These are phyloP conservation scores for Gremmenia infestans DNA, from an alignment of 2,329 filamentous ascomycete species.

Conservation along the genomic window DNA sequence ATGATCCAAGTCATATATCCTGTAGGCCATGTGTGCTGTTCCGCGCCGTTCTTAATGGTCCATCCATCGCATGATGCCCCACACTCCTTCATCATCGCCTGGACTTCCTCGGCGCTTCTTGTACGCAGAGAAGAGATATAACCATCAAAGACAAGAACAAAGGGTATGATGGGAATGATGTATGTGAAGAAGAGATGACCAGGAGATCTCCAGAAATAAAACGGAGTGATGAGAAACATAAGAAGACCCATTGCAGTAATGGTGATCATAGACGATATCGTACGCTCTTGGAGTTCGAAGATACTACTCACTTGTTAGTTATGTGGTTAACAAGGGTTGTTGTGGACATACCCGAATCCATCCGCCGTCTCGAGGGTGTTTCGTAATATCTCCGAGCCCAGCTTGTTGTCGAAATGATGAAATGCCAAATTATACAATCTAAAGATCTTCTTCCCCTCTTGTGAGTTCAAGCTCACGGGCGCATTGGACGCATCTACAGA, in stretches of 20 bases:
- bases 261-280: slow-evolving; percentile 48
- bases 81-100: slow-evolving; percentile 51
- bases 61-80: slow-evolving; percentile 39
- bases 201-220: slow-evolving; percentile 38
- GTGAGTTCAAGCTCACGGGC: slow-evolving; percentile 43
- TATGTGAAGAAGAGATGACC: slow-evolving; percentile 58
- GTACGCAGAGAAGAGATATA: slow-evolving; percentile 62
- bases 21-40: slow-evolving; percentile 42
- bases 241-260: slow-evolving; percentile 48
- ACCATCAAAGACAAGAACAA: slow-evolving; percentile 65
- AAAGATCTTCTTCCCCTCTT: slow-evolving; percentile 50
- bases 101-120: slow-evolving; percentile 60
- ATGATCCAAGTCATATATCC: slow-evolving; percentile 44
- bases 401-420: slow-evolving; percentile 67
- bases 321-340: background rate
- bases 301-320: slow-evolving; percentile 39
- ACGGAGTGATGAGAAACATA: slow-evolving; percentile 47
- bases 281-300: slow-evolving; percentile 69
- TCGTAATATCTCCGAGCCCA: slow-evolving; percentile 55
- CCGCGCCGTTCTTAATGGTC: slow-evolving; percentile 36
- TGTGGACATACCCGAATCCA: slow-evolving; percentile 49
- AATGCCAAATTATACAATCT: slow-evolving; percentile 70
- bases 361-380: slow-evolving; percentile 61
- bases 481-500: slow-evolving; percentile 62
- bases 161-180: slow-evolving; percentile 59